Conservation (phyloP, 768 basidiomycete species). For the Pleurotus giganteus region DNA sequence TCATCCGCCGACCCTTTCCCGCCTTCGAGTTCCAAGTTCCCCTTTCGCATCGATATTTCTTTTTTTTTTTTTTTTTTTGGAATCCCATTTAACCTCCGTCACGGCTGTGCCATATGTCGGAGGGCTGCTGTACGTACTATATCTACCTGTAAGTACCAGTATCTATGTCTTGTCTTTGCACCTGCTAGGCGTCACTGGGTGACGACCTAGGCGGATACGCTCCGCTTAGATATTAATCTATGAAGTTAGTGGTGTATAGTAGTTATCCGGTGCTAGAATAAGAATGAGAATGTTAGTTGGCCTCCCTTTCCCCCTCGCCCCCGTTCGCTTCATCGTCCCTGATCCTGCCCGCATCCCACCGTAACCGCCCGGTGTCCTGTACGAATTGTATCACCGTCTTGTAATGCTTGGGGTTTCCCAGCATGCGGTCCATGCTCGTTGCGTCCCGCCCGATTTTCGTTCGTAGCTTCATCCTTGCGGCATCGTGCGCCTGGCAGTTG, state of each 20-base stretch:
- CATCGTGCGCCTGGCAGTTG: not conserved
- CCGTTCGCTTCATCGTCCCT: not conserved
- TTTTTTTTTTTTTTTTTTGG: not conserved
- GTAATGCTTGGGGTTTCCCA: not conserved
- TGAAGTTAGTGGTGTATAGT: no score
- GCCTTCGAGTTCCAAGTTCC: no score
- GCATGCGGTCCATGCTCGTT: not conserved
- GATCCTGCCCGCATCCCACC: not conserved
- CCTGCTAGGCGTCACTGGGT: no score
- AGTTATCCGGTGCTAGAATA: no score
- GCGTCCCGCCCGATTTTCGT: not conserved
- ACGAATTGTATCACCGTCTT: not conserved
- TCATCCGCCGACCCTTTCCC: no score
- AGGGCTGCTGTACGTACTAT: not conserved
- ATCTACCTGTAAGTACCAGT: no score
- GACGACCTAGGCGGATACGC: no score
- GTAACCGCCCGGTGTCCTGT: not conserved
- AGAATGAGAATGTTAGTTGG: no score
- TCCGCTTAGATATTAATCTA: no score
- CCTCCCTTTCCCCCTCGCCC: no score
- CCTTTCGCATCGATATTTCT: no score
- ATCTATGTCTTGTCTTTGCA: no score
- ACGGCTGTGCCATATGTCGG: not conserved
- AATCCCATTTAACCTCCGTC: not conserved
- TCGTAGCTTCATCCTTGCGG: not conserved